Evolutionary conservation across 352 stramenopile genomes (phyloP).

Genomic region (Phytophthora citricola): DNA sequence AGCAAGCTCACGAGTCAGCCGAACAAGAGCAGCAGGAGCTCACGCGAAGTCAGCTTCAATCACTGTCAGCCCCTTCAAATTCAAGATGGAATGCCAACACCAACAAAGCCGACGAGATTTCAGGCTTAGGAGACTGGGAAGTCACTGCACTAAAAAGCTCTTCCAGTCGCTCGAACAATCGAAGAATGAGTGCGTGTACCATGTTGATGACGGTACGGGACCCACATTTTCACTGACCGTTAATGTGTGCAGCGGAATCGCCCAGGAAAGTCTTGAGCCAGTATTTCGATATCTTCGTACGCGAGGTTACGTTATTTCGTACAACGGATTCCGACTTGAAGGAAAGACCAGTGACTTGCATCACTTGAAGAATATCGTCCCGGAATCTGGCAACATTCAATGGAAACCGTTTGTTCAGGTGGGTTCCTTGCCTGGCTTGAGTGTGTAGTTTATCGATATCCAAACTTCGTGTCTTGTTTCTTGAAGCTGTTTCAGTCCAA

Average conservation of each 20-base stretch:
- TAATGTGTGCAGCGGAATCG: conserved; percentile 26
- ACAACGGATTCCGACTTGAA: conserved; percentile 25
- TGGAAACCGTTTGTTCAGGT: conserved; percentile 38
- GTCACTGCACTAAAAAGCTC: conserved; percentile 52
- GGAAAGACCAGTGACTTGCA: conserved; percentile 1
- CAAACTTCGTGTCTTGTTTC: not conserved
- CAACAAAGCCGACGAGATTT: conserved; percentile 23
- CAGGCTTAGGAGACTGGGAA: conserved; percentile 60
- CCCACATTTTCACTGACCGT: not conserved
- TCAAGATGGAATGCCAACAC: conserved; percentile 10
- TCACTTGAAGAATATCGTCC: conserved; percentile 18
- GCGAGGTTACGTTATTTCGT: conserved; percentile 32
- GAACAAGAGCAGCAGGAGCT: conserved; percentile 58
- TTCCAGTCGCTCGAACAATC: conserved; percentile 57
- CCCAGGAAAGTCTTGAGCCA: conserved; percentile 14
- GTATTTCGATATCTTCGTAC: conserved; percentile 33
- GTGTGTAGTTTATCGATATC: not conserved
- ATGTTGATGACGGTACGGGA: not conserved
- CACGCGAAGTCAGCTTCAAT: conserved; percentile 36
- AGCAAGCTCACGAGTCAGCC: conserved; percentile 31
- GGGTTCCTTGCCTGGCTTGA: not conserved
- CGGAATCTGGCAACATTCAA: conserved; percentile 21
- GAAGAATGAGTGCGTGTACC: conserved; percentile 36
- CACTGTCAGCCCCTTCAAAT: conserved; percentile 12
- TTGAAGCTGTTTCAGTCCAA: conserved; percentile 35